A percentile compares a stretch with the other conserved stretches of the same genome.
Evolutionary conservation across 768 basidiomycete species (phyloP).

Genomic region (Leccinum olivaceopallidum): DNA sequence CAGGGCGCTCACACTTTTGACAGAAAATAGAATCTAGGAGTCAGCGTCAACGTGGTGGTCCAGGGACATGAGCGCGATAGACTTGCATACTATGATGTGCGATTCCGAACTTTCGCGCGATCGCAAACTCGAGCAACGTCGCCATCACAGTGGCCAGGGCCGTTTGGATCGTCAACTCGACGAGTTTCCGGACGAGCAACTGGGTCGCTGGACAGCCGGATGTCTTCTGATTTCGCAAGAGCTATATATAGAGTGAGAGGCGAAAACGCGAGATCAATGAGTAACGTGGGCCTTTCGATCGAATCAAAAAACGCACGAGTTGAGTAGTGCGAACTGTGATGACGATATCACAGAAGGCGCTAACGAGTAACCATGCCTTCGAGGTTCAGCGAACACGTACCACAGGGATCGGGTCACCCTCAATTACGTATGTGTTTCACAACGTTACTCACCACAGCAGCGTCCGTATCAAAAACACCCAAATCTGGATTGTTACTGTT

Average conservation of each 20-base stretch:
- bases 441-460: conserved; percentile 4
- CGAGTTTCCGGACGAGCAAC: conserved; percentile 9
- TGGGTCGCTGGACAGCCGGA: conserved; percentile 5
- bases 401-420: neutral
- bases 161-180: conserved; percentile 16
- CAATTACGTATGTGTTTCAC: neutral
- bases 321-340: conserved; percentile 12
- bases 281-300: neutral
- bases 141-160: conserved; percentile 12
- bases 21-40: conserved; percentile 8
- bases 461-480: conserved; percentile 10
- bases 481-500: neutral
- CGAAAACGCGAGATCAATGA: neutral
- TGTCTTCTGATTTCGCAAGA: neutral
- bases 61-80: neutral
- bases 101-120: conserved; percentile 8
- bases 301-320: conserved; percentile 5
- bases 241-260: conserved; percentile 1
- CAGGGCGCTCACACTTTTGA: conserved; percentile 7
- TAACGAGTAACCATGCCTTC: conserved; percentile 15
- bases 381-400: neutral
- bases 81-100: conserved; percentile 13
- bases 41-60: neutral
- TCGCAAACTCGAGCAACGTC: conserved; percentile 12
- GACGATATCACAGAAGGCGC: conserved; percentile 13